Evolutionary conservation across 2,329 filamentous ascomycete genomes (phyloP), one percentile per base, ranked within the genome.

Genomic region (Teratosphaeria nubilosa): DNA sequence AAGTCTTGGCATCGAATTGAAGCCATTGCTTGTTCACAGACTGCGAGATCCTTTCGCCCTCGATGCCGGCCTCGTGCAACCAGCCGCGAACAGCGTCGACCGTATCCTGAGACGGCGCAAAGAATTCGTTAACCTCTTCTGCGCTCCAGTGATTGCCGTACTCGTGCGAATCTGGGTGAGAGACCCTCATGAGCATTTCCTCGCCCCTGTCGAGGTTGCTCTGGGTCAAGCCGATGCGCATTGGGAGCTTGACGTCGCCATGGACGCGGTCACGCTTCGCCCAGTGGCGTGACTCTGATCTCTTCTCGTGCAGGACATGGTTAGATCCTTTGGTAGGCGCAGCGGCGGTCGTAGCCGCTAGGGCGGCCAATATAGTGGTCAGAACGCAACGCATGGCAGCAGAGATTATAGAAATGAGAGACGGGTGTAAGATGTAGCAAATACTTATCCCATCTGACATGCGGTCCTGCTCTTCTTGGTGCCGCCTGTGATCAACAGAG

Each of bases 111-210:
- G 65, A 37, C 1, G 75, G 76, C 10, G 74, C 71, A 56, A 77
- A 77, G 56, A 74, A 66, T 13, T 76, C 69, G 14, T 70, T 64
- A 11, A 76, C 69, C 56, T 77, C 68, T 50, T 69, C 62, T 30
- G 71, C 66, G 11, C 72, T 72, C 71, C 72, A 77, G 58, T 76
- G 71, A 55, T 74, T 75, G 13, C 75, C 75, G 58, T 74, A 77
- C 51, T 73, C 74, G 22, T 65, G 58, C 2, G 75, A 76, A 2
- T 60, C 59, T 5, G 72, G 74, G 58, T 75, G 62, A 0, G 76
- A 76, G 20, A 78, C 70, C 27, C 71, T 69, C 54, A 66, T 61
- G 24, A 72, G 59, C 64, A 65, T 69, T 3, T 70, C 63, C 41
- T 66, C 59, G 20, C 58, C 69, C 54, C 64, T 61, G 54, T 73